These are phyloP conservation scores for Globisporangium cystogenes DNA, from an alignment of 352 stramenopile species.

Conservation along the genomic window DNA sequence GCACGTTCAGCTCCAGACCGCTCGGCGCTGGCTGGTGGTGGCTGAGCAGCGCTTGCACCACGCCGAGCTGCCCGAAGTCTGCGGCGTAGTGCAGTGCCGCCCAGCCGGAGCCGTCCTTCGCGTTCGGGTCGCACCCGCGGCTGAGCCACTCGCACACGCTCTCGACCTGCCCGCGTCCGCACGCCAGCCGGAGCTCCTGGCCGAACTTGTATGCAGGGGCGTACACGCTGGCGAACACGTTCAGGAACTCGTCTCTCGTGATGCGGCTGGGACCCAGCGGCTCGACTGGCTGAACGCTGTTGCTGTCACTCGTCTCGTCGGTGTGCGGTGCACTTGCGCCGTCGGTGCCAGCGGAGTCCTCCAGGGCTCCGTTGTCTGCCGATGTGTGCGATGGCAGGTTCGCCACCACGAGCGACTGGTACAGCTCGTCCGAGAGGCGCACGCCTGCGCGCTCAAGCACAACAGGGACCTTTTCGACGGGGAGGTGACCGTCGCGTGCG, in stretches of 20 bases:
- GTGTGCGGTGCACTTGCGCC: background rate
- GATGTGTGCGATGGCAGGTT: constrained; percentile 8
- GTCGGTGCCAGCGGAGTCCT: background rate
- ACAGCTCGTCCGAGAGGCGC: constrained; percentile 28
- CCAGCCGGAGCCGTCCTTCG: constrained; percentile 59
- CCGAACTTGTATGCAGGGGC: constrained; percentile 70
- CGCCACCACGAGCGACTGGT: constrained; percentile 28
- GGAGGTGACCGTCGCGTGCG: constrained; percentile 9
- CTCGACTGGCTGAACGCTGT: background rate
- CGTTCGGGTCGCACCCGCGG: constrained; percentile 58
- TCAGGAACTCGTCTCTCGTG: constrained; percentile 33
- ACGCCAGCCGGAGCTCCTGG: constrained; percentile 50
- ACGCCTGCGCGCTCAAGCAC: constrained; percentile 30
- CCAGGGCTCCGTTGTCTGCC: background rate
- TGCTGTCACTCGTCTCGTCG: no score
- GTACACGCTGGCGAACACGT: constrained; percentile 54
- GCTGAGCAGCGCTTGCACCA: constrained; percentile 35
- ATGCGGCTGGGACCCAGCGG: constrained; percentile 9
- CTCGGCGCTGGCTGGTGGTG: background rate
- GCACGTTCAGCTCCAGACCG: constrained; percentile 29
- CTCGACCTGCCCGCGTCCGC: constrained; percentile 45
- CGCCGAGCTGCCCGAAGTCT: constrained; percentile 45
- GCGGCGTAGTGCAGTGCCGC: constrained; percentile 57
- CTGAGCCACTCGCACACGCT: constrained; percentile 36
- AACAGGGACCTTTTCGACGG: constrained; percentile 24